A percentile compares a stretch with the other conserved stretches of the same genome.
Conservation (phyloP, 495 filamentous ascomycete species). For the Cenococcum geophilum region DNA sequence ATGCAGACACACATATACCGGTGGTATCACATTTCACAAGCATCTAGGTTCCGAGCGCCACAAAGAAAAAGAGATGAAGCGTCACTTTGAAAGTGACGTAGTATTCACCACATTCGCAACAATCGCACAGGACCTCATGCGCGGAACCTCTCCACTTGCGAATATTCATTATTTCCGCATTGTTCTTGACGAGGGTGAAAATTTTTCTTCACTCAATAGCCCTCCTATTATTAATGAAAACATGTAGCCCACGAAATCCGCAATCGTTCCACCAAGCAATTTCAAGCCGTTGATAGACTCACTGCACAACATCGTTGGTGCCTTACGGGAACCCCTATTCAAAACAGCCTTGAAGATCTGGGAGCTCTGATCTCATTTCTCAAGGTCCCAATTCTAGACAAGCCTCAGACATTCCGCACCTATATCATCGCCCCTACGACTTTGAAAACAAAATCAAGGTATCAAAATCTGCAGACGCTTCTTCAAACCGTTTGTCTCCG, state of each 20-base stretch:
- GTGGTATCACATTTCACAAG: no score
- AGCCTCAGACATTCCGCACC: slow-evolving; percentile 30
- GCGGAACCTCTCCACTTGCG: slow-evolving; percentile 25
- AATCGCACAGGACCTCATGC: slow-evolving; percentile 29
- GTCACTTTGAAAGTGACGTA: no score
- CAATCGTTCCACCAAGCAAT: slow-evolving; percentile 20
- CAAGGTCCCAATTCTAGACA: slow-evolving; percentile 39
- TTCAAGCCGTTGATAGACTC: not conserved
- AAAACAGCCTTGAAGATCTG: slow-evolving; percentile 49
- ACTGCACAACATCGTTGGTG: slow-evolving; percentile 42
- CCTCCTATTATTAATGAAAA: no score
- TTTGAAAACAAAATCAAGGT: no score
- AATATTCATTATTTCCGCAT: slow-evolving; percentile 39
- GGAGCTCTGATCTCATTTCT: slow-evolving; percentile 46
- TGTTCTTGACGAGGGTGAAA: slow-evolving; percentile 43
- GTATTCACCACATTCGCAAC: slow-evolving; percentile 44
- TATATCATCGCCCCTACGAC: slow-evolving; percentile 29
- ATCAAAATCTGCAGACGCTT: no score
- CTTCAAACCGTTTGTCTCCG: no score
- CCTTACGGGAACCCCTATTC: slow-evolving; percentile 46
- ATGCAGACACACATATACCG: no score
- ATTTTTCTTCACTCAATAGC: no score
- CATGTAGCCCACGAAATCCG: slow-evolving; percentile 30
- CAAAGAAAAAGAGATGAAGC: no score
- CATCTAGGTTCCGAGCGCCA: no score